These are phyloP conservation scores for Yueomyces sp. DNA, from an alignment of 805 yeast genomes.

Conservation along the genomic window DNA sequence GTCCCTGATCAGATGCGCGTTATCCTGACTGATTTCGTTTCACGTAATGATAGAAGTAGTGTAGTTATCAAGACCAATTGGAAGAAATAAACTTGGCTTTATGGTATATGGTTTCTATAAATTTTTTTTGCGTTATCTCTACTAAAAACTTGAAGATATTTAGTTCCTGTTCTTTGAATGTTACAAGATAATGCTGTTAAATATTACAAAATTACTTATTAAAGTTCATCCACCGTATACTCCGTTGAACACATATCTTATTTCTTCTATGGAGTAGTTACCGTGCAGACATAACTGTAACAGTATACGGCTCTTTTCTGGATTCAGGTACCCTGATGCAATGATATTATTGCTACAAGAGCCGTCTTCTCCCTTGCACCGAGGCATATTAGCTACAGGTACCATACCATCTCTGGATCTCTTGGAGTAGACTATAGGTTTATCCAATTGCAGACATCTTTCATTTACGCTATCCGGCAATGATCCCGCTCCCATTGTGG, in stretches of 20 bases:
- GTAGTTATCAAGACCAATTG: conserved; percentile 28
- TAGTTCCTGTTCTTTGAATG: too few species aligned
- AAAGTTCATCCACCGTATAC: conserved; percentile 35
- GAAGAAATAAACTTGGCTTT: conserved; percentile 14
- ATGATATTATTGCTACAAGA: conserved; percentile 29
- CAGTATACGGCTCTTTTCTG: conserved; percentile 48
- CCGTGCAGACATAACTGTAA: conserved; percentile 41
- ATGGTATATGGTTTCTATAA: too few species aligned
- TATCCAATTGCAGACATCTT: conserved; percentile 25
- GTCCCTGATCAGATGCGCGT: conserved; percentile 54
- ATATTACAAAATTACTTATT: too few species aligned
- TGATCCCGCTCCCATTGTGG: conserved; percentile 65
- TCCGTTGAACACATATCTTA: conserved; percentile 33
- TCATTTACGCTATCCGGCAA: conserved; percentile 37
- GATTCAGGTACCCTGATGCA: conserved; percentile 54
- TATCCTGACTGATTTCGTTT: conserved; percentile 34
- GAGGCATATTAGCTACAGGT: conserved; percentile 34
- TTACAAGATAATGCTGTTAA: too few species aligned
- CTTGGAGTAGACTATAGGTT: conserved; percentile 52
- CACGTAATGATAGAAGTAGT: conserved; percentile 26
- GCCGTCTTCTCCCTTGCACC: conserved; percentile 20
- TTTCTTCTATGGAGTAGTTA: conserved; percentile 26
- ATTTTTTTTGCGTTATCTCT: too few species aligned
- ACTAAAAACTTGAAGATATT: too few species aligned
- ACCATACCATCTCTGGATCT: conserved; percentile 64